Conservation (phyloP, 805 yeast genomes). For the Zygosaccharomyces pseudorouxii region DNA sequence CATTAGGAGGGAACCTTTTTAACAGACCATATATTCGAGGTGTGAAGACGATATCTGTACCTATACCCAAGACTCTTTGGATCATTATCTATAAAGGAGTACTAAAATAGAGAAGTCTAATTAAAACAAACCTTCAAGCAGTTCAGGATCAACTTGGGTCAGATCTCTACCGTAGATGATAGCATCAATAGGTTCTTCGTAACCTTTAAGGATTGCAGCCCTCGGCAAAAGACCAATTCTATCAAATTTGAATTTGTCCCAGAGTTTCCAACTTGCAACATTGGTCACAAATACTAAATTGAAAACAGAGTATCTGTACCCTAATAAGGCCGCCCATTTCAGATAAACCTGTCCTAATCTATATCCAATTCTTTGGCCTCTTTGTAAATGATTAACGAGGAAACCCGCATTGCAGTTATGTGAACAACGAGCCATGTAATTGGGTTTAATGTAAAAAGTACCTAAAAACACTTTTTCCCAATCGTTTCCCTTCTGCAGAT, state of each 20-base stretch:
- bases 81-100: background rate
- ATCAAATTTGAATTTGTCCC: slow-evolving; percentile 83
- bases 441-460: slow-evolving; percentile 77
- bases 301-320: slow-evolving; percentile 79
- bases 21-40: slow-evolving; percentile 25
- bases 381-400: slow-evolving; percentile 50
- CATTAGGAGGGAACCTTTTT: slow-evolving; percentile 12
- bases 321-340: slow-evolving; percentile 68
- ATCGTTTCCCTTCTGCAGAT: slow-evolving; percentile 27
- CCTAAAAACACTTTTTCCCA: slow-evolving; percentile 59
- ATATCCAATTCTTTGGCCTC: slow-evolving; percentile 69
- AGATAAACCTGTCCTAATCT: slow-evolving; percentile 66
- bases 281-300: slow-evolving; percentile 84
- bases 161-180: slow-evolving; percentile 68
- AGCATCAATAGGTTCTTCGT: slow-evolving; percentile 65
- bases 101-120: background rate
- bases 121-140: slow-evolving; percentile 21
- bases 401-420: slow-evolving; percentile 90
- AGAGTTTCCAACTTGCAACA: slow-evolving; percentile 64
- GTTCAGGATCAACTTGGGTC: slow-evolving; percentile 26
- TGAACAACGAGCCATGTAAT: slow-evolving; percentile 77
- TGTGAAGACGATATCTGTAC: slow-evolving; percentile 30
- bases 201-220: slow-evolving; percentile 71
- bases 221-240: slow-evolving; percentile 68
- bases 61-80: slow-evolving; percentile 22